Evolutionary conservation across 2,329 filamentous ascomycete species (phyloP).

Genomic region (Celoporthe dispersa): DNA sequence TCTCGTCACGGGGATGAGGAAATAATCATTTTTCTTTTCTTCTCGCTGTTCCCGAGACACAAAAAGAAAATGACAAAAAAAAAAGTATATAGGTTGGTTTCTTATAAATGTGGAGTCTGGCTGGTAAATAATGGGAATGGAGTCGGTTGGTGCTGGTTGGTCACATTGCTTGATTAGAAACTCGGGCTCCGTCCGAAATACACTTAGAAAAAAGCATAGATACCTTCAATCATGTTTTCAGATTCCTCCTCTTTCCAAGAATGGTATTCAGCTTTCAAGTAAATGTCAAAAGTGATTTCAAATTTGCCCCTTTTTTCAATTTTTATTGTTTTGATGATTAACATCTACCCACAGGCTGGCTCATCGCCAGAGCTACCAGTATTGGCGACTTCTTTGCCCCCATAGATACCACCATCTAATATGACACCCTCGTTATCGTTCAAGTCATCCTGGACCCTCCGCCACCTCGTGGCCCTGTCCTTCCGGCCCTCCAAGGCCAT

Average conservation of each 20-base stretch:
- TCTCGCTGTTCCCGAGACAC: background rate
- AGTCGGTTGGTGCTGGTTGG: background rate
- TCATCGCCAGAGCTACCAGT: constrained; percentile 39
- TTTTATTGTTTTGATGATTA: background rate
- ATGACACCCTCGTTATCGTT: constrained; percentile 64
- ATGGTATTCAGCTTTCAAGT: background rate
- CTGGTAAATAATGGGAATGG: constrained; percentile 19
- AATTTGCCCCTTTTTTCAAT: no score
- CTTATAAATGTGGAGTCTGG: constrained; percentile 19
- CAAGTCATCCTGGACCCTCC: constrained; percentile 64
- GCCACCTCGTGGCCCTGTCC: constrained; percentile 54
- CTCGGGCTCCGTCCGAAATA: constrained; percentile 18
- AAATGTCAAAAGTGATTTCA: background rate
- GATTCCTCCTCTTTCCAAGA: constrained; percentile 4
- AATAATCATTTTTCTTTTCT: background rate
- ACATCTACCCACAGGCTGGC: constrained; percentile 44
- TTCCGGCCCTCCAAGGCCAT: constrained; percentile 47
- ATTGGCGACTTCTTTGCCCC: constrained; percentile 37
- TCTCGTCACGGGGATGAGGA: constrained; percentile 22
- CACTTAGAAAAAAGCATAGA: constrained; percentile 28
- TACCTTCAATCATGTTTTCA: constrained; percentile 27
- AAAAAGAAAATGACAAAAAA: background rate
- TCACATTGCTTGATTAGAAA: constrained; percentile 22
- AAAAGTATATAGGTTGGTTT: background rate
- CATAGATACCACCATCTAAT: constrained; percentile 59